Base-by-base conservation (phyloP, 2,329 filamentous ascomycete genomes). In the Zymoseptoria ardabiliae region DNA sequence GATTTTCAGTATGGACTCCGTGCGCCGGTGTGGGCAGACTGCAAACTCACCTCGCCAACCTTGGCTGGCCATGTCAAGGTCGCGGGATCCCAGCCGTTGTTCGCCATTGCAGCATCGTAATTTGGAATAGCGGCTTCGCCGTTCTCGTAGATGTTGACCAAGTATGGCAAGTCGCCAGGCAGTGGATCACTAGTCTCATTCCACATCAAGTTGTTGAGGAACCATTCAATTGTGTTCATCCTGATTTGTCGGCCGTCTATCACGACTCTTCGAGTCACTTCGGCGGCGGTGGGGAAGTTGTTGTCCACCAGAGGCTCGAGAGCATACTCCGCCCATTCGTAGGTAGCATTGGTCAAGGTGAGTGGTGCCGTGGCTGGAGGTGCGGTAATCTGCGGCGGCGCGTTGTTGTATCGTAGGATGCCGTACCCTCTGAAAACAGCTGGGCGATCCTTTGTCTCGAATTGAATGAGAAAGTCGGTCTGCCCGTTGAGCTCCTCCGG, bases 61-160 rank as follows among this genome's bases (percentile, higher is more conserved):
- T 76, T 74, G 0, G 80, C 82, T 0, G 83, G 81, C 66, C 79
- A 86, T 0, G 79, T 76, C 10, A 73, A 70, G 0, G 76, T 80
- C 0, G 60, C 65, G 0, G 82, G 82, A 61, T 86, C 83, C 74
- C 80, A 84, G 17, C 82, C 82, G 17, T 72, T 62, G 64, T 84
- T 81, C 11, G 68, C 67, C 0, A 82, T 21, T 0, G 83, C 82
- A 0, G 73, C 75, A 0, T 76, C 73, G 65, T 82, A 84, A 67
- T 83, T 72, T 1, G 83, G 82, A n/a, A 78, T 79, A 0, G 72
- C 72, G 3, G 69, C 65, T 20, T 75, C 69, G 2, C 78, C 78
- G n/a, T 75, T 74, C 30, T 74, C 63, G 71, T 83, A 84, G 52
- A 83, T 79, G 62, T 79, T 70, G 35, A 84, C 76, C 1, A 85